These are phyloP conservation scores for Hymenoscyphus occultus DNA, from an alignment of 2,329 filamentous ascomycete species.

Conservation along the genomic window DNA sequence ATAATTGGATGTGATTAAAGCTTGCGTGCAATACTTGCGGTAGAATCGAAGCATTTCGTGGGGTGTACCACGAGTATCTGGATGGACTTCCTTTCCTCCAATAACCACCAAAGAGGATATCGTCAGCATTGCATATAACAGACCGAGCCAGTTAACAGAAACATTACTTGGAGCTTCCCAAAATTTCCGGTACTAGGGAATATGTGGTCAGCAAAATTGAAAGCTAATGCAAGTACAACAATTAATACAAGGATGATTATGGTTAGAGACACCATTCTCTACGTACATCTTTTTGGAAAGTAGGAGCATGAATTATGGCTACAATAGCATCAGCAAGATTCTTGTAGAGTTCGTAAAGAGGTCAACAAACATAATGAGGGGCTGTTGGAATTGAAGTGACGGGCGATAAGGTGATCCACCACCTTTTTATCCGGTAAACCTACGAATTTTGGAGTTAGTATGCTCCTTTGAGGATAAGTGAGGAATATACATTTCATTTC, in stretches of 20 bases:
- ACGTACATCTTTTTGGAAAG: conserved; percentile 46
- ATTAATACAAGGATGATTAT: too few relatives aligned
- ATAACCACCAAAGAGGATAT: conserved; percentile 40
- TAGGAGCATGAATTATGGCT: conserved; percentile 54
- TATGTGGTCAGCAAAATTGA: conserved; percentile 8
- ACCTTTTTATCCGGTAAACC: conserved; percentile 46
- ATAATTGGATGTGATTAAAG: conserved; percentile 50
- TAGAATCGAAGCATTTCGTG: conserved; percentile 48
- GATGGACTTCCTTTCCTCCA: conserved; percentile 44
- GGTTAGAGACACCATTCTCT: background rate
- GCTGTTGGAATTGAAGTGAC: conserved; percentile 53
- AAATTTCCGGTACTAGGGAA: conserved; percentile 47
- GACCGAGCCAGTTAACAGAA: conserved; percentile 48
- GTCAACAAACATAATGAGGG: conserved; percentile 48
- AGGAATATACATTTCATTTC: too few relatives aligned
- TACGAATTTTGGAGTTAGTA: too few relatives aligned
- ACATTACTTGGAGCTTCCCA: conserved; percentile 43
- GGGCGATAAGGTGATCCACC: conserved; percentile 49
- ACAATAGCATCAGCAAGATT: conserved; percentile 14
- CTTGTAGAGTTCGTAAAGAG: background rate
- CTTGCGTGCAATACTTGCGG: conserved; percentile 50
- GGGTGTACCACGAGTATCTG: conserved; percentile 44
- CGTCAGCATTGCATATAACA: conserved; percentile 40
- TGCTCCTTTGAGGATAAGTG: too few relatives aligned
- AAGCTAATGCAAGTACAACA: background rate